Percentiles rank a stretch among this genome's conserved stretches.
These are phyloP conservation scores for Sideroxylon spinosum DNA, from an alignment of 179 eudicot genomes.

Conservation along the genomic window DNA sequence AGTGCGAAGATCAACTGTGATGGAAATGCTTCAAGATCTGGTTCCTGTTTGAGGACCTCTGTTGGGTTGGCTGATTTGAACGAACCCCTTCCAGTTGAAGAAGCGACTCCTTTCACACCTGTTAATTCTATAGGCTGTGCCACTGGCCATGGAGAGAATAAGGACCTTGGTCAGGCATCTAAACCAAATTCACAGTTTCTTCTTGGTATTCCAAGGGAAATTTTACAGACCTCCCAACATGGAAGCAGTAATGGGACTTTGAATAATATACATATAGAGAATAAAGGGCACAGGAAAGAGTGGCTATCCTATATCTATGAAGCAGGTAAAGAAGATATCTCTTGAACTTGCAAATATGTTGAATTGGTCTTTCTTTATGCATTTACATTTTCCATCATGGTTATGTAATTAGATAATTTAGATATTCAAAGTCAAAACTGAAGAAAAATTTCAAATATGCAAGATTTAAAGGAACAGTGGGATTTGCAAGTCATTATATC, in stretches of 20 bases:
- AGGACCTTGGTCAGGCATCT: slow-evolving; percentile 30
- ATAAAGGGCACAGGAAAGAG: slow-evolving; percentile 36
- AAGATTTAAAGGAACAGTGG: neutral
- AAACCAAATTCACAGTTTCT: slow-evolving; percentile 29
- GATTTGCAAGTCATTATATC: neutral
- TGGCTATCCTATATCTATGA: slow-evolving; percentile 40
- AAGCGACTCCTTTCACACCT: slow-evolving; percentile 28
- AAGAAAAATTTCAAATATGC: neutral
- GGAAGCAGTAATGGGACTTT: slow-evolving; percentile 31
- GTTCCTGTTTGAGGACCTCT: slow-evolving; percentile 32
- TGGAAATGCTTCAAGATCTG: slow-evolving; percentile 32
- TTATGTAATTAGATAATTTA: neutral
- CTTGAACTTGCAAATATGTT: neutral
- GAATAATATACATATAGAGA: slow-evolving; percentile 20
- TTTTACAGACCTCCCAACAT: slow-evolving; percentile 25
- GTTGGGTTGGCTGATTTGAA: slow-evolving; percentile 69
- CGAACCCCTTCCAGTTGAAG: slow-evolving; percentile 70
- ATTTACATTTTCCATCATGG: neutral
- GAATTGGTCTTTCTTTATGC: neutral
- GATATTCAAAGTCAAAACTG: neutral
- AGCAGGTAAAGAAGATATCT: slow-evolving; percentile 48
- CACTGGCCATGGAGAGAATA: slow-evolving; percentile 27
- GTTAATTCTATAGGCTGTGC: slow-evolving; percentile 31
- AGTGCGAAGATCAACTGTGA: slow-evolving; percentile 24
- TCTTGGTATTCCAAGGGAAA: slow-evolving; percentile 32